Percentiles rank a stretch among this genome's conserved stretches.
Evolutionary conservation across 1,284 basidiomycete genomes (phyloP).

Genomic region (Chiua sp.): DNA sequence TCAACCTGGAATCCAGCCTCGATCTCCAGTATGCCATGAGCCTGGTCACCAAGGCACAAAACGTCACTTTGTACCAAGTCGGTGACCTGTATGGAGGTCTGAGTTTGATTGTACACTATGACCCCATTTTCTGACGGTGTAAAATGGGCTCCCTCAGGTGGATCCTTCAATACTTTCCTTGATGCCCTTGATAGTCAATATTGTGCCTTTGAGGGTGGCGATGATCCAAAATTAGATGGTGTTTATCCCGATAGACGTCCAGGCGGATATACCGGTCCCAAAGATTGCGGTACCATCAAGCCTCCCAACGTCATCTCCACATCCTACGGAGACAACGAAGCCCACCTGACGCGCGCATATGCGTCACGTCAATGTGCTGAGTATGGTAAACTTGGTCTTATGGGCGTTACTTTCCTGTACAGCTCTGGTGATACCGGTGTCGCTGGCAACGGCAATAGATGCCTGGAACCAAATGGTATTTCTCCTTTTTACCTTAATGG

Average conservation of each 20-base stretch:
- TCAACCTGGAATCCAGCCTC: conserved; percentile 61
- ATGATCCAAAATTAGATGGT: conserved; percentile 54
- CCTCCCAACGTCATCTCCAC: conserved; percentile 60
- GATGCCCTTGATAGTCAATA: conserved; percentile 56
- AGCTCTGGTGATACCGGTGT: conserved; percentile 59
- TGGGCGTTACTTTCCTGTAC: conserved; percentile 56
- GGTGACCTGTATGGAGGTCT: conserved; percentile 50
- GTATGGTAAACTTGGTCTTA: conserved; percentile 55
- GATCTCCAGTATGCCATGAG: conserved; percentile 58
- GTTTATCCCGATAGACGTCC: conserved; percentile 56
- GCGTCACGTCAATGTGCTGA: conserved; percentile 59
- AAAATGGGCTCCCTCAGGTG: conserved; percentile 35
- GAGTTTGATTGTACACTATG: conserved; percentile 2
- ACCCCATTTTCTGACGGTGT: not conserved
- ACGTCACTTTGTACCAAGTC: conserved; percentile 52
- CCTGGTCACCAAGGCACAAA: conserved; percentile 46
- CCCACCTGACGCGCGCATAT: conserved; percentile 49
- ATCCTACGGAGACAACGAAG: conserved; percentile 58
- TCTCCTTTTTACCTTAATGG: not conserved
- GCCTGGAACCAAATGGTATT: conserved; percentile 47
- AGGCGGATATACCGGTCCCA: conserved; percentile 48
- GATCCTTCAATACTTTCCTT: conserved; percentile 51
- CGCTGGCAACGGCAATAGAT: conserved; percentile 45
- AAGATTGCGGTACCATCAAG: conserved; percentile 56
- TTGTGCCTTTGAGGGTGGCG: conserved; percentile 67